Evolutionary conservation across 2,329 filamentous ascomycete species (phyloP).

Genomic region (Exophiala bonariae): DNA sequence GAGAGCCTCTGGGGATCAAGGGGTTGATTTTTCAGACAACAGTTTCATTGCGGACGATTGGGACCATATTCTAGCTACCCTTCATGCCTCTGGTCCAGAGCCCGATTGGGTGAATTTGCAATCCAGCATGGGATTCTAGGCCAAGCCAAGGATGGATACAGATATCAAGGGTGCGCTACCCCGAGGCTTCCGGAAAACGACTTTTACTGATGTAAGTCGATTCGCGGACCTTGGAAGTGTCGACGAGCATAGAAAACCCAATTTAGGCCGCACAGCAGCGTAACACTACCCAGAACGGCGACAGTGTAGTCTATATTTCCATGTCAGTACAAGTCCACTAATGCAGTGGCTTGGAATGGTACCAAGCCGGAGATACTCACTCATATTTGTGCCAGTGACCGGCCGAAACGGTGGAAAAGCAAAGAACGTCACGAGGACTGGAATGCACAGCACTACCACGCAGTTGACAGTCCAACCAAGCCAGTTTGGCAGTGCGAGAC

Average conservation of each 20-base stretch:
- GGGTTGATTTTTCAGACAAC: not conserved
- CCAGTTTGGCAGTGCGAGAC: conserved; percentile 4
- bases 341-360: conserved; percentile 4
- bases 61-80: not conserved
- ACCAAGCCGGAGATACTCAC: conserved; percentile 22
- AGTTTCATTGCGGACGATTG: not conserved
- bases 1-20: not conserved
- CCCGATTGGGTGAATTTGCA: not conserved
- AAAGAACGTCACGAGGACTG: conserved; percentile 34
- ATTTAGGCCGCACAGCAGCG: conserved; percentile 22
- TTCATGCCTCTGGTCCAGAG: not conserved
- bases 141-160: not conserved
- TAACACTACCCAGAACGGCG: conserved; percentile 24
- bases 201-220: too few species aligned
- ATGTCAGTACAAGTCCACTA: conserved; percentile 12
- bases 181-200: too few species aligned
- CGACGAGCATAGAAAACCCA: conserved; percentile 27
- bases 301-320: conserved; percentile 23
- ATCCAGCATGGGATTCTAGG: not conserved
- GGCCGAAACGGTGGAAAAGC: conserved; percentile 32
- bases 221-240: conserved; percentile 24
- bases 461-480: conserved; percentile 33
- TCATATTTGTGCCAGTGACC: conserved; percentile 33
- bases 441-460: conserved; percentile 27
- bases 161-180: too few species aligned